phyloP scores from a whole-genome alignment of 139 green algal species.

The Haematococcus lacustris region DNA sequence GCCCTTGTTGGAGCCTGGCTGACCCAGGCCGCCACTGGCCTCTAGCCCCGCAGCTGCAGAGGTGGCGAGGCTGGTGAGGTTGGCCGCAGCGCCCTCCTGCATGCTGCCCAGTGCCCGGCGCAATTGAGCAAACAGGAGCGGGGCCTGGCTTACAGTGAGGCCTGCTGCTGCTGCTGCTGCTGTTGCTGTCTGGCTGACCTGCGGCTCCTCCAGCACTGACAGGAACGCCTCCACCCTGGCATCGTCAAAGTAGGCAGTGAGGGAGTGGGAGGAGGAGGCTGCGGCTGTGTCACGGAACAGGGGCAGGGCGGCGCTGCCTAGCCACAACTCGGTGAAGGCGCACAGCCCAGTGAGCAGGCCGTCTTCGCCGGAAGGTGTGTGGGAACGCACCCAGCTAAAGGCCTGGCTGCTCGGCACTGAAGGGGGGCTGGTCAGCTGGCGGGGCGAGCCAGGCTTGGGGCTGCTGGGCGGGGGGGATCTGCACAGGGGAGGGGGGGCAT shows the following conservation, averaged over 20 bases:
- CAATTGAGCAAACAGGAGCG: neutral
- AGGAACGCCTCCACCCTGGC: constrained; percentile 29
- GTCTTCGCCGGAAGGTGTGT: constrained; percentile 24
- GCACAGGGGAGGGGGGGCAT: no score
- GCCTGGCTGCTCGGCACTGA: neutral
- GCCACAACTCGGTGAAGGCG: constrained; percentile 45
- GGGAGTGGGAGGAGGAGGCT: constrained; percentile 17
- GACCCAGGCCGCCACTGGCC: neutral
- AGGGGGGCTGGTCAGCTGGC: no score
- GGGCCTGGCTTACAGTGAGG: neutral
- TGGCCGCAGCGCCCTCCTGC: neutral
- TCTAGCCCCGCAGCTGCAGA: neutral
- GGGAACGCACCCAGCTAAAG: constrained; percentile 30
- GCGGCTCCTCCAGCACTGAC: constrained; percentile 26
- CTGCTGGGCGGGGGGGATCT: no score
- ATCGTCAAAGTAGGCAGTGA: constrained; percentile 49
- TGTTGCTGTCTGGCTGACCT: neutral
- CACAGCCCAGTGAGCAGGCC: constrained; percentile 54
- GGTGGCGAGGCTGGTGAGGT: no score
- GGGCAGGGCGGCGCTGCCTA: constrained; percentile 39
- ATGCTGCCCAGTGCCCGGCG: neutral
- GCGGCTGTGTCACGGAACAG: constrained; percentile 34
- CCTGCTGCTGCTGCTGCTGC: neutral
- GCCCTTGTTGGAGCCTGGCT: neutral
- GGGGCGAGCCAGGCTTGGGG: no score